Base-by-base conservation (phyloP, 2,329 filamentous ascomycete genomes). In the Aspergillus sp. region DNA sequence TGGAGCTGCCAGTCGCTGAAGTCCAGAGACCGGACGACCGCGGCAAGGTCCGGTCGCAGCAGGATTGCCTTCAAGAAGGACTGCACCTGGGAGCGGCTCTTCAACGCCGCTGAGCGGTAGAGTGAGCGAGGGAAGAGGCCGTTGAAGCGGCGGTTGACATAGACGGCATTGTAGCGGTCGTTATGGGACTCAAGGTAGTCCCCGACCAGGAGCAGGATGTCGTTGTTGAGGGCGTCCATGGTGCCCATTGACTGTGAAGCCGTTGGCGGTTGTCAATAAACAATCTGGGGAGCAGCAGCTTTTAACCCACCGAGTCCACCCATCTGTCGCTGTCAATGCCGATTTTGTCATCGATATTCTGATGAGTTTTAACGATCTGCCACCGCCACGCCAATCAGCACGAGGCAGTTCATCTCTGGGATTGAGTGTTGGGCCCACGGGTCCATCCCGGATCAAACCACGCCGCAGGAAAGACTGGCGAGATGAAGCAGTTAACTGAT, bases 151-250 rank as follows among this genome's bases (percentile, higher is more conserved):
- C 37, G 62, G 17, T 61, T 70, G 9, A 67, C 64, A 41, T 69
- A 66, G 12, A 68, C 46, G 11, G 70, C 62, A 27, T 66, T 68
- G 48, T 65, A 66, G 17, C 69, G 62, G 19, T 71, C 68, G 44
- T 42, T 19, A 19, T 63, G 64, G n/a, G 61, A 51, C 39, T 71
- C 61, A 22, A 70, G 44, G 3, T 61, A 63, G 39, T 71, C 68
- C 45, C 68, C 69, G 22, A 70, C 54, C 27, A 70, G 52, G n/a
- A 68, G 58, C 19, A 71, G 61, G 45, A 74, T 62, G 54, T 72
- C 70, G 60, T 68, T 68, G 20, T 72, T 59, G 22, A 68, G 50
- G 17, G 42, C 33, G n/a, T 55, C 22, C 53, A 55, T 55, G 34
- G n/a, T 30, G 22, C 27, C 27, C 27, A 30, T 30, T 30, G 27